Base-by-base conservation (phyloP, 2,329 filamentous ascomycete genomes). In the Diplodia intermedia region DNA sequence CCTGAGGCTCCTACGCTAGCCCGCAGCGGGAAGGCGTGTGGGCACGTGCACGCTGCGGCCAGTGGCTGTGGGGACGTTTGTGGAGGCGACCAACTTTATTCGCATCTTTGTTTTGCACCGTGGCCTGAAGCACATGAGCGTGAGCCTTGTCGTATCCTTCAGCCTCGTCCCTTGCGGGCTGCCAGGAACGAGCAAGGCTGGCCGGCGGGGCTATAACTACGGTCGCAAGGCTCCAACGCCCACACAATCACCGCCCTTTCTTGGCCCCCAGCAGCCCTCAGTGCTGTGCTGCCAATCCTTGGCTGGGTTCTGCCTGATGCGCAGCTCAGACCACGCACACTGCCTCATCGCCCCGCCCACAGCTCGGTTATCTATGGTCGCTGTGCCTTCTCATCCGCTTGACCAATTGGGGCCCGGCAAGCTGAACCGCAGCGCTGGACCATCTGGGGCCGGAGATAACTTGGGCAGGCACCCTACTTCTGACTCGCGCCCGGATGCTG, bases 31-130 rank as follows among this genome's bases (percentile, higher is more conserved):
- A 29, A 38, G 6, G 2, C 11, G 9, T 2, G 4, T 9, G n/a
- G 60, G 23, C 60, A 26, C 31, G 60, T 52, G 60, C 40, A 2
- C 12, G 23, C 23, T 33, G 31, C 40, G 57, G n/a, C 40, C 57
- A 26, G 57, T 52, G 60, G 47, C 47, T 63, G 60, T 63, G 60
- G 60, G 38, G 29, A n/a, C 23, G 26, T 6, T 8, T 20, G 40
- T 31, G 57, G 57, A 29, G 57, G 38, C 38, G n/a, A n/a, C 6
- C 57, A 62, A 62, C 38, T 62, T 23, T 62, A 62, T 49, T 61
- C 56, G 3, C 7, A 62, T 62, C 57, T 49, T 33, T 55, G 15
- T 55, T 55, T 9, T 20, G 18, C 43, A 20, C 15, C 15, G 40
- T 36, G 33, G 8, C 33, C 6, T 36, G 33, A 8, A 54, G 29